phyloP scores from a whole-genome alignment of 2,329 filamentous ascomycete species.

The Colletotrichum sp. region DNA sequence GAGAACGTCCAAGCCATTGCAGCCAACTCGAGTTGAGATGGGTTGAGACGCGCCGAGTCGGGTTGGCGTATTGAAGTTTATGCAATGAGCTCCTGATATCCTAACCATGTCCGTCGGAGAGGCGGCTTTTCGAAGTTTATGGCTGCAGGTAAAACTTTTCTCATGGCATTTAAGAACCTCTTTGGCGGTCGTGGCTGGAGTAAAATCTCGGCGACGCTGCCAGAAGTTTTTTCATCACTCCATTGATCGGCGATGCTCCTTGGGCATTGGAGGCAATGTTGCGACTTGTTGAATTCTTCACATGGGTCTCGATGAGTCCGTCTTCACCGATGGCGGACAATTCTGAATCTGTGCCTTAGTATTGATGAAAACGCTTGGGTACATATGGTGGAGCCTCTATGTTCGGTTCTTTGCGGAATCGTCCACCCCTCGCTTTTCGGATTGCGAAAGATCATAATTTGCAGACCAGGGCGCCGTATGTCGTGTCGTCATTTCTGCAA shows the following conservation, averaged over 20 bases:
- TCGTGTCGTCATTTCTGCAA: neutral
- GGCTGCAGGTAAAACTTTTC: neutral
- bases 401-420: neutral
- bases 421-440: neutral
- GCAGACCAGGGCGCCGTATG: neutral
- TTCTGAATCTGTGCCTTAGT: neutral
- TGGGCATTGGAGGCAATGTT: neutral
- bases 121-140: neutral
- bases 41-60: neutral
- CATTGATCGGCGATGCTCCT: neutral
- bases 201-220: neutral
- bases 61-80: neutral
- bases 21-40: neutral
- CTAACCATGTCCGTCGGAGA: neutral
- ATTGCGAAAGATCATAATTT: neutral
- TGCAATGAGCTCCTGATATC: neutral
- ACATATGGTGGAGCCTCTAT: slow-evolving; percentile 6
- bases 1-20: neutral
- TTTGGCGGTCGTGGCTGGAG: neutral
- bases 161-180: neutral
- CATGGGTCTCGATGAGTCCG: neutral
- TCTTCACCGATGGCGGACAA: neutral
- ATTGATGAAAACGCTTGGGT: slow-evolving; percentile 14
- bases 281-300: neutral
- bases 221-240: neutral